Evolutionary conservation across 768 basidiomycete genomes (phyloP), one percentile per base, ranked within the genome.

Genomic region (Leucogyrophana mollusca): DNA sequence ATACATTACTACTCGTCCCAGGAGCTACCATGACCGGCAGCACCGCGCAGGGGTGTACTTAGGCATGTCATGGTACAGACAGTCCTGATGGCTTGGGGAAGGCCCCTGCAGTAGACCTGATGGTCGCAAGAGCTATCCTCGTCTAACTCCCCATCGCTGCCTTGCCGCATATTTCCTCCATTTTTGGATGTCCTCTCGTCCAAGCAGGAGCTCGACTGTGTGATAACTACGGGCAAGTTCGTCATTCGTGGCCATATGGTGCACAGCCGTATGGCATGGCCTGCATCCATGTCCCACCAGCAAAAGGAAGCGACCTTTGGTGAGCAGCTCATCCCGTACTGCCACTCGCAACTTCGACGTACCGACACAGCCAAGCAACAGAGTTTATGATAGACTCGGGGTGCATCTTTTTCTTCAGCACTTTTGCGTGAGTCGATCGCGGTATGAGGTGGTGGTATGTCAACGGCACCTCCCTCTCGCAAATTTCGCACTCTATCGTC

Each of bases 381-480:
- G 76, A 74, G 49, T 78, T 78, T 22, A 82, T 42, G 72, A 76
- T 72, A 25, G 62, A 56, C 55, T 76, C 71, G 0, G 72, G 60
- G 56, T 82, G 80, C 80, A 80, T 80, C 38, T 71, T 73, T 58
- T 73, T 75, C 68, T 79, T 82, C 33, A 76, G 52, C n/a, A 66
- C 78, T 57, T 79, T 82, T 2, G 68, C 62, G 49, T 84, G 80
- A 14, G 63, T 70, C 17, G 74, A 73, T 21, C 76, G 70, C 2
- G 80, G 80, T 36, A 83, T 78, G 23, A 83, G 70, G 48, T 82
- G 80, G 57, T 82, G 80, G 55, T 81, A 83, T 16, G 80, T 82
- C 55, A 82, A 61, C 9, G 75, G 77, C 2, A 80, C 71, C 41
- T 68, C 70, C n/a, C 80, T 69, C 51, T 72, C 71, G 57, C 82